phyloP scores from a whole-genome alignment of 2,329 filamentous ascomycete genomes.

The Pseudogymnoascus sp. region DNA sequence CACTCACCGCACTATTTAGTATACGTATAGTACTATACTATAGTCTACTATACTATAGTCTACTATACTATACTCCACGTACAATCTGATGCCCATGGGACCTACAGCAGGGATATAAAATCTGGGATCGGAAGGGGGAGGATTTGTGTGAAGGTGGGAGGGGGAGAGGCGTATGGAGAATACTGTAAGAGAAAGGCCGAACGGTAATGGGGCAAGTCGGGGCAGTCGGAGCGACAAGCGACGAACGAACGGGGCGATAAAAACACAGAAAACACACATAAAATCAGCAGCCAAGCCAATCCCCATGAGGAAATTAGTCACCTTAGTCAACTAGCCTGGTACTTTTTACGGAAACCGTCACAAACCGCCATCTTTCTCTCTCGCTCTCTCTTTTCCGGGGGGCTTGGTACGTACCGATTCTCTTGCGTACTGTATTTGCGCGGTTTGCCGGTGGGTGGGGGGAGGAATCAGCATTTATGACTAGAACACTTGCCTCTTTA shows the following conservation, averaged over 20 bases:
- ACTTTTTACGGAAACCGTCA: neutral
- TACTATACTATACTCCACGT: neutral
- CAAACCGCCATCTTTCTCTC: neutral
- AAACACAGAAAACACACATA: neutral
- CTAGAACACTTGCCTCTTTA: neutral
- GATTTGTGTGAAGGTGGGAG: neutral
- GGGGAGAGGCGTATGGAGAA: neutral
- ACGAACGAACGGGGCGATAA: neutral
- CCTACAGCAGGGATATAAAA: slow-evolving; percentile 13
- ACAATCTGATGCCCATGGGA: slow-evolving; percentile 15
- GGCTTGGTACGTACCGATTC: neutral
- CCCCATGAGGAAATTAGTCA: neutral
- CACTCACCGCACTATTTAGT: neutral
- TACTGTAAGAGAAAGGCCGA: neutral
- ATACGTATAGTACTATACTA: neutral
- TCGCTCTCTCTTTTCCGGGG: no score
- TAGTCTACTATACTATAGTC: no score
- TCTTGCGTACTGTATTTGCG: no score
- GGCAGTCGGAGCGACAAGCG: no score
- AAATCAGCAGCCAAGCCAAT: neutral
- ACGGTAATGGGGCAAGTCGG: neutral
- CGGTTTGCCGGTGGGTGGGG: neutral
- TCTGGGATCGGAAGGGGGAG: slow-evolving; percentile 7
- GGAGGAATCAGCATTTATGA: neutral
- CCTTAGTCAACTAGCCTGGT: neutral